Percentiles rank a stretch among this genome's conserved stretches.
Evolutionary conservation across 805 yeast genomes (phyloP).

Genomic region (Candida schatavii): DNA sequence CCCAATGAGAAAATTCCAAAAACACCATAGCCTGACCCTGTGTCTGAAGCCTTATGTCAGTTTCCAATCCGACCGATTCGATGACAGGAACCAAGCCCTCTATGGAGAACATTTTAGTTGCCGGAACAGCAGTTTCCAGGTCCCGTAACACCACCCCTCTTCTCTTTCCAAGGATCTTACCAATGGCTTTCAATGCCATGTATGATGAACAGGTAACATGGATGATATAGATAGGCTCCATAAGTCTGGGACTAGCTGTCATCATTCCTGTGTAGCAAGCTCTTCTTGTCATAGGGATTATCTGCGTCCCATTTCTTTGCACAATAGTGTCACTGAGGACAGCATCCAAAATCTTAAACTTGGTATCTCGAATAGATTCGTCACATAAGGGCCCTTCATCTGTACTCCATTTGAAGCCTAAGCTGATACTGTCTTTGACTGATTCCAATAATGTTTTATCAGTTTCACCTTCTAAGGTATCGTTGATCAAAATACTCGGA

Average conservation of each 20-base stretch:
- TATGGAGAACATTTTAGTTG: conserved; percentile 63
- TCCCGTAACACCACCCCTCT: conserved; percentile 52
- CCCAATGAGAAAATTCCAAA: conserved; percentile 69
- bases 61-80: conserved; percentile 85
- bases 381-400: conserved; percentile 92
- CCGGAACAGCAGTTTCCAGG: conserved; percentile 56
- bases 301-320: conserved; percentile 57
- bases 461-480: conserved; percentile 63
- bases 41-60: conserved; percentile 75
- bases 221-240: conserved; percentile 78
- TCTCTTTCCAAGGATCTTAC: conserved; percentile 52
- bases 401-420: conserved; percentile 82
- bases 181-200: conserved; percentile 46
- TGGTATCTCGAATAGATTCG: conserved; percentile 69
- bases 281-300: conserved; percentile 76
- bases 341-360: conserved; percentile 67
- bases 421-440: conserved; percentile 54
- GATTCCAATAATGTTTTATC: conserved; percentile 48
- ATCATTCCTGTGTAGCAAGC: conserved; percentile 83
- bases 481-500: conserved; percentile 62
- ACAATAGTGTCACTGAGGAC: conserved; percentile 46
- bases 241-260: conserved; percentile 70
- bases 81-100: conserved; percentile 77
- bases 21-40: conserved; percentile 76
- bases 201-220: conserved; percentile 51